Conservation (phyloP, 176 grass and related monocot genomes). For the Alopecurus myosuroides region DNA sequence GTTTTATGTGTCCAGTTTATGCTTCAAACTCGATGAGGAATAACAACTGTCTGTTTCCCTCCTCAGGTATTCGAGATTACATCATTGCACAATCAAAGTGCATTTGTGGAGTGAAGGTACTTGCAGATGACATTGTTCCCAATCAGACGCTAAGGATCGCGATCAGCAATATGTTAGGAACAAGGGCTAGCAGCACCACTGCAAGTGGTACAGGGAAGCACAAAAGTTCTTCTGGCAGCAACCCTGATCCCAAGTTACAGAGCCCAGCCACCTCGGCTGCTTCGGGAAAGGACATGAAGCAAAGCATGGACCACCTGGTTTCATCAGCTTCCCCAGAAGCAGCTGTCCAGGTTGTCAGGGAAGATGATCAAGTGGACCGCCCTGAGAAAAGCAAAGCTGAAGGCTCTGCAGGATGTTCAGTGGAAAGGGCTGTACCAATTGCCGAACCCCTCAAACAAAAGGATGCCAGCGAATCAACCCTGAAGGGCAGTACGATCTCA, state of each 20-base stretch:
- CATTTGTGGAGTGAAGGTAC: constrained; percentile 47
- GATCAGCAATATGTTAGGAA: constrained; percentile 43
- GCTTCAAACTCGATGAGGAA: neutral
- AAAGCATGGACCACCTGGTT: neutral
- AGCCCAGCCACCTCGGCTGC: constrained; percentile 14
- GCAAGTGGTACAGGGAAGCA: constrained; percentile 32
- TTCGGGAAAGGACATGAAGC: constrained; percentile 24
- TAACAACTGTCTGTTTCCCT: neutral
- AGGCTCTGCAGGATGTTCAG: constrained; percentile 22
- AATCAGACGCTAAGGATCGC: constrained; percentile 50
- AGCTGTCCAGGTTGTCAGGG: neutral
- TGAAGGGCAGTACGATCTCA: constrained; percentile 2
- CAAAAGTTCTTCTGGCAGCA: constrained; percentile 48
- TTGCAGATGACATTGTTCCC: constrained; percentile 63
- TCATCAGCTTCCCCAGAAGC: constrained; percentile 16
- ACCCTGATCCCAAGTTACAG: constrained; percentile 22
- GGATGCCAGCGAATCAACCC: constrained; percentile 19
- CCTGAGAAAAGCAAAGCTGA: constrained; percentile 34
- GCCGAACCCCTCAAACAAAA: constrained; percentile 4
- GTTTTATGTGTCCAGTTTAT: constrained; percentile 7
- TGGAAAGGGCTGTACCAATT: constrained; percentile 8
- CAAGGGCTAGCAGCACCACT: constrained; percentile 14
- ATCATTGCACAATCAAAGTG: constrained; percentile 45
- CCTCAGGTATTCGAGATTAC: constrained; percentile 57
- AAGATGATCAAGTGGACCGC: neutral